Conservation (phyloP, 2,329 filamentous ascomycete genomes). For the Cladosporium sp. region DNA sequence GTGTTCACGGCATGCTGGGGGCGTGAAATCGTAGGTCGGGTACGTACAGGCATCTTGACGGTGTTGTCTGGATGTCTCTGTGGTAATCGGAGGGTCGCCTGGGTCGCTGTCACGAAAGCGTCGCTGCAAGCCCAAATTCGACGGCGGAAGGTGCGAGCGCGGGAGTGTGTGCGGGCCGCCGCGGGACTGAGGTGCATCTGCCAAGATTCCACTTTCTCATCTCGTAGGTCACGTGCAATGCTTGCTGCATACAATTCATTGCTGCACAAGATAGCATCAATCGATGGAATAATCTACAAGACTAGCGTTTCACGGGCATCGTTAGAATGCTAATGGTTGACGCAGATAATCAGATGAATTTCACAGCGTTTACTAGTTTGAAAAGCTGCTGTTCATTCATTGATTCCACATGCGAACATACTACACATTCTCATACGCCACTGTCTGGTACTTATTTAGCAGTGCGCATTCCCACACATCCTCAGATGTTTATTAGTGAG, state of each 20-base stretch:
- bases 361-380: too few species aligned
- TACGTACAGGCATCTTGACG: constrained; percentile 39
- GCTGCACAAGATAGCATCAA: neutral
- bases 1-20: constrained; percentile 14
- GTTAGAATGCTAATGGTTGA: neutral
- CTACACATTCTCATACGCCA: neutral
- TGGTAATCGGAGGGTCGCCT: constrained; percentile 14
- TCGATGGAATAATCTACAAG: neutral
- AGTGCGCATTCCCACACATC: neutral
- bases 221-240: neutral
- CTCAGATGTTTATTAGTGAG: neutral
- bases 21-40: constrained; percentile 1
- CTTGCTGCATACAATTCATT: neutral
- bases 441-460: neutral
- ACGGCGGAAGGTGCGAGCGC: neutral
- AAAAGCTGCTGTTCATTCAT: too few species aligned
- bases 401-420: neutral
- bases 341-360: neutral
- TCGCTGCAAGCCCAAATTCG: constrained; percentile 12
- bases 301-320: neutral
- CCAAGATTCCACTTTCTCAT: neutral
- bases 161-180: neutral
- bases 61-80: constrained; percentile 23
- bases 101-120: constrained; percentile 16
- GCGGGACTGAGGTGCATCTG: neutral